These are phyloP conservation scores for Cenchrus purpureus DNA, from an alignment of 176 grass and related monocot genomes.

Conservation along the genomic window DNA sequence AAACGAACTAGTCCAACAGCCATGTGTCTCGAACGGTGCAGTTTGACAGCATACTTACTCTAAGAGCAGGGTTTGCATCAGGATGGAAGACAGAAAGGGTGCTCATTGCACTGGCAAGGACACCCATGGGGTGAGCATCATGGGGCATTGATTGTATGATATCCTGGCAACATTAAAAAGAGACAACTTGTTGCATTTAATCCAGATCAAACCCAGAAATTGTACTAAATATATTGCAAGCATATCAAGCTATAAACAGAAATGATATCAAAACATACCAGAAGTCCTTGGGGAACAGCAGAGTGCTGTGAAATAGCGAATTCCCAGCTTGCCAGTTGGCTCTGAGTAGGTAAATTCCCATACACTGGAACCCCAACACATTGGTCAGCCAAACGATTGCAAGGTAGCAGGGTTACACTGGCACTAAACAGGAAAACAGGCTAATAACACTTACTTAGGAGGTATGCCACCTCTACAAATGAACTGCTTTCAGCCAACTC, in stretches of 20 bases:
- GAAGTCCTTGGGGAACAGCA: conserved; percentile 87
- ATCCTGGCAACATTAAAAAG: conserved; percentile 56
- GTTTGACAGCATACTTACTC: conserved; percentile 53
- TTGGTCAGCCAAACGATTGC: conserved; percentile 13
- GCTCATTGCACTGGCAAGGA: conserved; percentile 95
- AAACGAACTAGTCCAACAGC: background rate
- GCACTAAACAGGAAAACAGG: conserved; percentile 5
- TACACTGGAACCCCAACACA: conserved; percentile 55
- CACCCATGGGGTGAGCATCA: conserved; percentile 98
- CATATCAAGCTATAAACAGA: background rate
- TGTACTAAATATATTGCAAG: background rate
- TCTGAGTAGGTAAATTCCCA: conserved; percentile 84
- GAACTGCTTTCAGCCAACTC: conserved; percentile 91
- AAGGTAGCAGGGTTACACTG: background rate
- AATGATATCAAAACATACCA: conserved; percentile 56
- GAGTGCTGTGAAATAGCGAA: conserved; percentile 94
- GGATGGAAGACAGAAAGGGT: conserved; percentile 96
- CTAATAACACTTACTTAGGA: conserved; percentile 68
- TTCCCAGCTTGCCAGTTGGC: conserved; percentile 78
- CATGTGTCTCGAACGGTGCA: background rate
- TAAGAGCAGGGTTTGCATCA: conserved; percentile 97
- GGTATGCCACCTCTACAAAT: conserved; percentile 88
- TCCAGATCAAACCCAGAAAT: background rate
- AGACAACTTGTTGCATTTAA: background rate
- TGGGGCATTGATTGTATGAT: conserved; percentile 98